Percentiles rank a stretch among this genome's conserved stretches.
Conservation (phyloP, 169 alveolate genomes). For the Plasmodium billcollinsi region DNA sequence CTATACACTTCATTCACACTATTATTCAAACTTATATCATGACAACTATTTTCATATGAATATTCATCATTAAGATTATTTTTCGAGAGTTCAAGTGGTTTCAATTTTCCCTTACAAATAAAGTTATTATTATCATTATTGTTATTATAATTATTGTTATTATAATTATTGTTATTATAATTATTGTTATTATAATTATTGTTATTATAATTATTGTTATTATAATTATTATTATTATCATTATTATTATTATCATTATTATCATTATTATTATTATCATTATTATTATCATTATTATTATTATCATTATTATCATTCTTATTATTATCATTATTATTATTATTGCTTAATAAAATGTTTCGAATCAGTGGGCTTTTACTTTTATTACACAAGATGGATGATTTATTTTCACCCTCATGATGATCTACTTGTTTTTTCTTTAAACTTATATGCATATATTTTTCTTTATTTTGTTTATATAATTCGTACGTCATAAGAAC, state of each 20-base stretch:
- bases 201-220: neutral
- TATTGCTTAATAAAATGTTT: slow-evolving; percentile 11
- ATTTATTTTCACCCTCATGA: neutral
- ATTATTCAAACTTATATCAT: slow-evolving; percentile 11
- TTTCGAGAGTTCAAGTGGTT: neutral
- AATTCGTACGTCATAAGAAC: slow-evolving; percentile 55
- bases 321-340: neutral
- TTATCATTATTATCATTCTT: neutral
- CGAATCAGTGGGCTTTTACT: neutral
- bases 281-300: neutral
- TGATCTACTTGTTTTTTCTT: slow-evolving; percentile 13
- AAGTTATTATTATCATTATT: neutral
- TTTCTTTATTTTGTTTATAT: slow-evolving; percentile 72
- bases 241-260: neutral
- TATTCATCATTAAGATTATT: too few species aligned
- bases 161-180: neutral
- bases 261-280: neutral
- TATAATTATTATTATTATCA: neutral
- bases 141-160: neutral
- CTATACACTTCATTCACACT: slow-evolving; percentile 32
- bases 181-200: neutral
- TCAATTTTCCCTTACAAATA: neutral
- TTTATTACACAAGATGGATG: neutral
- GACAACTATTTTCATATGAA: neutral
- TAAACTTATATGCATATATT: slow-evolving; percentile 67